Evolutionary conservation across 2,329 filamentous ascomycete genomes (phyloP).

Genomic region (Teratosphaeria gauchensis): DNA sequence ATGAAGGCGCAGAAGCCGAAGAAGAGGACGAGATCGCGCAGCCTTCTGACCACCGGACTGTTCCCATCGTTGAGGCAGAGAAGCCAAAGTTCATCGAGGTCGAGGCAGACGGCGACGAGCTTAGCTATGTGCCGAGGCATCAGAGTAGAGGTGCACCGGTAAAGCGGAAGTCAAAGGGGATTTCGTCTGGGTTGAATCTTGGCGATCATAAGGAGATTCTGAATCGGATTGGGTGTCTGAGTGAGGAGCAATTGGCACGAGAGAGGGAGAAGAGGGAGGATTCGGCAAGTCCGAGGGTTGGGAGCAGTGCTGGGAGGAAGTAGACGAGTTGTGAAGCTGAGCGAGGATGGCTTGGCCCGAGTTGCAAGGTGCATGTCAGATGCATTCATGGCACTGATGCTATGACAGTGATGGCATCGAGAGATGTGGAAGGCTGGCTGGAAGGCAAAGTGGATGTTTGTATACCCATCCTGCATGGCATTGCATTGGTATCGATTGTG

Average conservation of each 20-base stretch:
- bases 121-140: constrained; percentile 25
- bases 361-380: background rate
- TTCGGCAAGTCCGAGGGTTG: background rate
- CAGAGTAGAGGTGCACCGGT: constrained; percentile 19
- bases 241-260: constrained; percentile 25
- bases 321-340: background rate
- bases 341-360: too few species aligned
- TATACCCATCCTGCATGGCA: too few species aligned
- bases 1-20: constrained; percentile 61
- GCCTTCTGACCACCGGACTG: constrained; percentile 7
- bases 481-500: too few species aligned
- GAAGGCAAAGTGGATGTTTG: too few species aligned
- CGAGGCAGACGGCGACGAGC: constrained; percentile 65
- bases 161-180: constrained; percentile 46
- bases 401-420: too few species aligned
- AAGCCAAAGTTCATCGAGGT: constrained; percentile 44
- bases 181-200: constrained; percentile 40
- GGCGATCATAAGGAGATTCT: constrained; percentile 73
- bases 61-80: constrained; percentile 7
- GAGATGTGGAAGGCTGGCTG: too few species aligned
- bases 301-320: background rate
- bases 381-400: background rate
- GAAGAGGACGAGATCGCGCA: constrained; percentile 11
- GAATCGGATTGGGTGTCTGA: constrained; percentile 63
- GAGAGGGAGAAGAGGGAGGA: constrained; percentile 23